These are phyloP conservation scores for Verticillium dahliae DNA, from an alignment of 2,329 filamentous ascomycete species.

Conservation along the genomic window DNA sequence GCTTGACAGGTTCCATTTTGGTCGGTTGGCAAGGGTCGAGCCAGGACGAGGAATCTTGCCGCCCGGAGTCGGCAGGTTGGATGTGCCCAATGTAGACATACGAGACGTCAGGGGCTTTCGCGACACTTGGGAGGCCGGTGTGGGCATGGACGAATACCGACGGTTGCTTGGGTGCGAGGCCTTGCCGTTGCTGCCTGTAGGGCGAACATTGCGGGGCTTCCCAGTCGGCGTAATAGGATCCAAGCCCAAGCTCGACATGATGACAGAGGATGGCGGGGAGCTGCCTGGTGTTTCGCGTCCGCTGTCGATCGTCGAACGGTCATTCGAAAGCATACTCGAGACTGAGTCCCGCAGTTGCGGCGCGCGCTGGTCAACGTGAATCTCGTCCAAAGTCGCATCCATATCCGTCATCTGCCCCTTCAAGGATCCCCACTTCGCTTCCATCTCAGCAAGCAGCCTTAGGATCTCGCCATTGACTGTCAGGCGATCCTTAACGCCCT, in stretches of 20 bases:
- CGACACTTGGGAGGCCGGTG: conserved; percentile 29
- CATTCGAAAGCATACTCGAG: conserved; percentile 83
- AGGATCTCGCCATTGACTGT: conserved; percentile 96
- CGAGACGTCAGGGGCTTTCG: conserved; percentile 36
- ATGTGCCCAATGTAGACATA: conserved; percentile 38
- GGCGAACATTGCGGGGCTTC: conserved; percentile 36
- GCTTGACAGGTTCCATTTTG: conserved; percentile 66
- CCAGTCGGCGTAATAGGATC: conserved; percentile 38
- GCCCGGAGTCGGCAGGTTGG: conserved; percentile 39
- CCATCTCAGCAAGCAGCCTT: conserved; percentile 77
- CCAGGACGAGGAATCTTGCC: conserved; percentile 34
- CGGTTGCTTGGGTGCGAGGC: conserved; percentile 38
- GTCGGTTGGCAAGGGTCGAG: conserved; percentile 47
- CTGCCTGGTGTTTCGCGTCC: conserved; percentile 65
- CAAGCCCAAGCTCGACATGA: conserved; percentile 50
- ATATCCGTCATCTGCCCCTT: conserved; percentile 73
- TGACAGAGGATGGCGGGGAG: conserved; percentile 55
- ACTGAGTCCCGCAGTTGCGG: conserved; percentile 87
- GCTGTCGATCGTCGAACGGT: conserved; percentile 65
- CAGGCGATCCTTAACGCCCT: conserved; percentile 88
- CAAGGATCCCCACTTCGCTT: conserved; percentile 71
- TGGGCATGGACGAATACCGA: conserved; percentile 41
- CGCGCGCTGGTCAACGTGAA: conserved; percentile 54
- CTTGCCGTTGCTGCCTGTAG: conserved; percentile 38
- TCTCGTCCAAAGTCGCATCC: conserved; percentile 68